Base-by-base conservation (phyloP, 1,284 basidiomycete genomes). In the Schizophyllum commune region DNA sequence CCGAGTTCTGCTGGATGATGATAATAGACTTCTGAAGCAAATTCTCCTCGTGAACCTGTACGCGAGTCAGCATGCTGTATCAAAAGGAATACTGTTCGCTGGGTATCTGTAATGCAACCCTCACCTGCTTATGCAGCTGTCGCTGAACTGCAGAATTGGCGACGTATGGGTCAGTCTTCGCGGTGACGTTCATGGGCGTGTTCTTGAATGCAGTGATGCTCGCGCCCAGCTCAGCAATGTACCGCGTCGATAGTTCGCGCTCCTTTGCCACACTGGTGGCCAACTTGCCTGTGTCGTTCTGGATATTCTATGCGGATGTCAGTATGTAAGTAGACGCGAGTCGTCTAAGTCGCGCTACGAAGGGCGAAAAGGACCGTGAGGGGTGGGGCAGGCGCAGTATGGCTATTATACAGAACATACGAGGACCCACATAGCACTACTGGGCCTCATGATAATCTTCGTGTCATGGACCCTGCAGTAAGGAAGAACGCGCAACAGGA, bases 1-100 rank as follows among this genome's bases (percentile, higher is more conserved):
- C 96, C 56, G 91, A 94, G 75, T 98, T 98, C 70, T 98, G 91
- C 73, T 99, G 96, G 86, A 98, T 98, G 74, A 99, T 97, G 71
- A 99, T 90, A 71, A 98, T 92, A n/a, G 90, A 94, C 75, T 99
- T 99, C 76, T 99, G 97, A 19, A 99, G 84, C 0, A 96, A 88
- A 71, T 99, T 99, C 77, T 99, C 97, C 76, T 97, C 96, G 75
- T 96, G 89, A 56, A 98, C 94, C 74, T 95, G 39, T 17, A 8
- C 2, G 39, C 17, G 3, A 27, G 39, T 47, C 3, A 47, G 39
- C 17, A 17, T n/a, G n/a, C n/a, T n/a, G n/a, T n/a, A n/a, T n/a
- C n/a, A n/a, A n/a, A n/a, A n/a, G n/a, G n/a, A n/a, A n/a, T n/a
- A n/a, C n/a, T n/a, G n/a, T n/a, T n/a, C n/a, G n/a, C n/a, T n/a